Evolutionary conservation across 306 rosid genomes (phyloP), one percentile per base, ranked within the genome.

Genomic region (Gleditsia sinensis): DNA sequence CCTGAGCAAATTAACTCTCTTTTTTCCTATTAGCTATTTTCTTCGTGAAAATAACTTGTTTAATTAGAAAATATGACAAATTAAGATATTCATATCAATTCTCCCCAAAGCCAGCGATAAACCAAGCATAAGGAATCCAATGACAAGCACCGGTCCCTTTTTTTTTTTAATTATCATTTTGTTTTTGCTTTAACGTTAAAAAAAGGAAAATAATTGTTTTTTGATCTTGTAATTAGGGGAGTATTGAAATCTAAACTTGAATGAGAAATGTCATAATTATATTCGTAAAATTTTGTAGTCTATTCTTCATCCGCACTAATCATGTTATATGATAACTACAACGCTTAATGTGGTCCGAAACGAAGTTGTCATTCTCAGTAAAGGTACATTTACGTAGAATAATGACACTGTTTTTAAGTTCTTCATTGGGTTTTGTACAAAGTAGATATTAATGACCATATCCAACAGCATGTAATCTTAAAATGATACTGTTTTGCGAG

Each of bases 61-160:
- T n/a, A n/a, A n/a, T n/a, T n/a, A n/a, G n/a, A n/a, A n/a, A n/a
- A n/a, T n/a, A n/a, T n/a, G 2, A 0, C 46, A 45, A 30, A n/a
- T n/a, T n/a, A 42, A 42, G 3, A 45, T 12, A n/a, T 40, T 58
- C 19, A 17, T 34, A n/a, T n/a, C n/a, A n/a, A n/a, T n/a, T n/a
- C n/a, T n/a, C n/a, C n/a, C 60, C 4, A 3, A 28, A 23, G 63
- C 39, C 67, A 54, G 28, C 39, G 66, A 49, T 49, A 81, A 76
- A 60, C 71, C 71, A 67, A 34, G 71, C 21, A 40, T 2, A 60
- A 51, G 79, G 93, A 75, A 88, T 86, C 83, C 87, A 82, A 86
- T 80, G 86, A 76, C 66, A 74, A 74, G 20, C 57, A 42, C n/a
- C 49, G 58, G 14, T 13, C 7, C 50, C 28, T 8, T 33, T 58